Percentiles rank a stretch among this genome's conserved stretches.
phyloP scores from a whole-genome alignment of 805 yeast species.

The Kuraishia ogatae region DNA sequence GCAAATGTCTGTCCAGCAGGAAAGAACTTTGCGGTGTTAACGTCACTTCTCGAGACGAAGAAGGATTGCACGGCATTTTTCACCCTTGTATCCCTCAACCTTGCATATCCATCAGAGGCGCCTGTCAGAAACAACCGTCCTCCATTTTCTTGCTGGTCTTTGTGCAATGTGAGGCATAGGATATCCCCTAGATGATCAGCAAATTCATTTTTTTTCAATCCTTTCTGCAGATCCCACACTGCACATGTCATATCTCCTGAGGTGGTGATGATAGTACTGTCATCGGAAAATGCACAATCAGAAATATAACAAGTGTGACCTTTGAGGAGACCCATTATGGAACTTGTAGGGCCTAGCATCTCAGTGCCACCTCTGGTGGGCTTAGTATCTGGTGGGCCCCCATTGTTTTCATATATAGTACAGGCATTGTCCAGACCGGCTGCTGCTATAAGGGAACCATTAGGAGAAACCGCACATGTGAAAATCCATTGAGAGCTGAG shows the following conservation, averaged over 20 bases:
- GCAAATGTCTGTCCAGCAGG: slow-evolving; percentile 66
- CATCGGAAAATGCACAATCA: slow-evolving; percentile 58
- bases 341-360: slow-evolving; percentile 1
- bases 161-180: slow-evolving; percentile 30
- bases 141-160: slow-evolving; percentile 4
- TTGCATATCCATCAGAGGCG: slow-evolving; percentile 60
- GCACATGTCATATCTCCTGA: slow-evolving; percentile 80
- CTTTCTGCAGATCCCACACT: slow-evolving; percentile 70
- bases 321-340: slow-evolving; percentile 46
- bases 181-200: slow-evolving; percentile 71
- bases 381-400: slow-evolving; percentile 2
- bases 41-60: slow-evolving; percentile 48
- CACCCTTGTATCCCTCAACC: slow-evolving; percentile 58
- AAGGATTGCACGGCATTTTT: slow-evolving; percentile 31
- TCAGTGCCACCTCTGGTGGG: slow-evolving; percentile 11
- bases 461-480: slow-evolving; percentile 64
- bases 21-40: slow-evolving; percentile 51
- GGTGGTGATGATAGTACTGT: slow-evolving; percentile 51
- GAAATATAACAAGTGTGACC: slow-evolving; percentile 83
- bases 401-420: slow-evolving; percentile 43
- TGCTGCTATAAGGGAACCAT: slow-evolving; percentile 57
- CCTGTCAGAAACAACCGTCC: slow-evolving; percentile 41
- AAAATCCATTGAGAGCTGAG: slow-evolving; percentile 76
- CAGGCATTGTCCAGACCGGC: slow-evolving; percentile 81
- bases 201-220: slow-evolving; percentile 42